Evolutionary conservation across 441 rosid species (phyloP), one percentile per base, ranked within the genome.

Genomic region (Pelargonium fulgidum): DNA sequence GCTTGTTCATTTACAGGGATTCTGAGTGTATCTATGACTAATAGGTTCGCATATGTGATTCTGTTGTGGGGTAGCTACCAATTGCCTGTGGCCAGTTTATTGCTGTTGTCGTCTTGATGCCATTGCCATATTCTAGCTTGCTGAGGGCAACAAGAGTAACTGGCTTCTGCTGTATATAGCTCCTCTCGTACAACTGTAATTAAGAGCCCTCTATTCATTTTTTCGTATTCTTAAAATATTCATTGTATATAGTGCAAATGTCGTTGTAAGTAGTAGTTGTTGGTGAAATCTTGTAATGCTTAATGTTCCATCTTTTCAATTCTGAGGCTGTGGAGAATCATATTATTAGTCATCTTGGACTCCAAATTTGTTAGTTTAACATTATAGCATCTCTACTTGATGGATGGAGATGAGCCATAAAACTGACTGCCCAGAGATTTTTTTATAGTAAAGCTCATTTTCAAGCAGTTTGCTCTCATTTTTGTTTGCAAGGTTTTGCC

Each of bases 1-100:
- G 6, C 17, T 67, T 26, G 39, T 68, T 65, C 56, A 17, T 73
- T 73, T 77, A 61, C 79, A 78, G 80, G 84, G 75, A 68, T 68
- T 20, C 20, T 10, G 68, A 71, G 81, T 44, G 72, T 71, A 2
- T 0, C 62, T 52, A 7, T 26, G 67, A 22, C 19, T 3, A 24
- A 39, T 24, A 41, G 63, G 65, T 42, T 56, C 68, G 22, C 68
- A 67, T 8, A 26, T 54, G 76, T 20, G 9, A 39, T 70, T 63
- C 65, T 72, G 42, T 68, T 36, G 66, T 70, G 74, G 17, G 36
- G 42, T 29, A 63, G 73, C 52, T 22, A 33, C 48, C 64, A 67
- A 36, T 41, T 54, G 62, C 75, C 20, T n/a, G 10, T 58, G 48
- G 67, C 64, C 62, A 2, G 56, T 64, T 63, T 73, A 33, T 68